A percentile compares a stretch with the other conserved stretches of the same genome.
phyloP scores from a whole-genome alignment of 2,329 filamentous ascomycete species.

The Penicillium sp. region DNA sequence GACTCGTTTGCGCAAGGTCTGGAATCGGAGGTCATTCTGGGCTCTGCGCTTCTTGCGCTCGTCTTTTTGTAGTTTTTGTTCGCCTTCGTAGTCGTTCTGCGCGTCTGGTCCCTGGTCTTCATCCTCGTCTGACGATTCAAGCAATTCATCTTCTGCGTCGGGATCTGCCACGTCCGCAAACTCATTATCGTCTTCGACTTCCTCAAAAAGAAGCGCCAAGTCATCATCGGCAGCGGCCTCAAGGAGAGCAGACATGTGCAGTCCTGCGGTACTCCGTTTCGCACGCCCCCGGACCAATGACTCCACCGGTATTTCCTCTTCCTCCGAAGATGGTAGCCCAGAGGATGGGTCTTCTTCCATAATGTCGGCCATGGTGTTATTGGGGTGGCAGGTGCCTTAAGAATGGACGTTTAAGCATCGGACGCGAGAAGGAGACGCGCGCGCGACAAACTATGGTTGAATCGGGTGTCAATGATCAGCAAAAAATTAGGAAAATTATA shows the following conservation, averaged over 20 bases:
- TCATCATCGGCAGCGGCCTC: conserved; percentile 71
- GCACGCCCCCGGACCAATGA: conserved; percentile 51
- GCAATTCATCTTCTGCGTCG: conserved; percentile 68
- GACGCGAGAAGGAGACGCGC: conserved; percentile 1
- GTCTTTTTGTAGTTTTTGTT: conserved; percentile 77
- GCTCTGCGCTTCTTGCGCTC: conserved; percentile 80
- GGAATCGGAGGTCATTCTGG: conserved; percentile 65
- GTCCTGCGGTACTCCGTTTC: conserved; percentile 78
- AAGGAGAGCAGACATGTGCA: conserved; percentile 75
- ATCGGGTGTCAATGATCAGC: neutral
- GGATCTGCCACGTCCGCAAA: conserved; percentile 52
- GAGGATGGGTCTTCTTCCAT: conserved; percentile 32
- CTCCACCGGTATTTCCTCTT: conserved; percentile 26
- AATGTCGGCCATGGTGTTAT: conserved; percentile 15
- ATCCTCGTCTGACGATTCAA: conserved; percentile 85
- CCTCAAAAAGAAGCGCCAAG: conserved; percentile 61
- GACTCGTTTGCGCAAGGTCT: conserved; percentile 65
- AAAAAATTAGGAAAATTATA: neutral
- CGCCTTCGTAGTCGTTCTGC: conserved; percentile 70
- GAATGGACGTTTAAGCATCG: conserved; percentile 1
- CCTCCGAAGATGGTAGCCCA: conserved; percentile 24
- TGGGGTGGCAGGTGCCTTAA: neutral
- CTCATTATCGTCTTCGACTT: conserved; percentile 72
- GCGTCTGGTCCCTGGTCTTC: conserved; percentile 65
- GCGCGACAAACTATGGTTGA: neutral